Evolutionary conservation across 257 asterid species (phyloP), one percentile per base, ranked within the genome.

Genomic region (Jasminum sambac): DNA sequence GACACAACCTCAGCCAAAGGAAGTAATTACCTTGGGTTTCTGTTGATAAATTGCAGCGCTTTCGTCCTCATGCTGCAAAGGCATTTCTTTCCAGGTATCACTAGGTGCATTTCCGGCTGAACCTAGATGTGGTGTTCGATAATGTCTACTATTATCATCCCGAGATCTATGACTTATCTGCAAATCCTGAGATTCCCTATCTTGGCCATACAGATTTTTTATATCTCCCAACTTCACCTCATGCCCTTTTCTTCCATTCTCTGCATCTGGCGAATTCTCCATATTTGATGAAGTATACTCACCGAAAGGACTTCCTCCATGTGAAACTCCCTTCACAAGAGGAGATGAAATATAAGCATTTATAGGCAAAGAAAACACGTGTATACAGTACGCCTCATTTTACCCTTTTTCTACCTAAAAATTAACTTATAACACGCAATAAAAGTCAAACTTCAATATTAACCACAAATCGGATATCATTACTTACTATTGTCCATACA

Each of bases 251-350:
- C 78, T 85, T 63, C 84, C 88, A 61, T 64, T 67, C 37, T 83
- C 81, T 11, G 80, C 72, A 76, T 76, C 88, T n/a, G 75, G 83
- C 59, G 92, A 85, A 76, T 83, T 83, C 79, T 83, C 97, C 70
- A 85, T 78, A 75, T 89, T 85, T 72, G 90, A 80, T 43, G 95
- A 86, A 73, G 84, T 81, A 74, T 89, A 91, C 78, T 81, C 96
- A 8, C 84, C 90, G 69, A 83, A 85, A 52, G 90, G 95, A 78
- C 97, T 94, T 71, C 79, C 90, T 57, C 79, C 85, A 52, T 75
- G 89, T 11, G 89, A 83, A 61, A 68, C 72, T 63, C 84, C 91
- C 98, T 86, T 79, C 70, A 76, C 34, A 74, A 79, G 39, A 64
- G 19, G 79, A 79, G 16, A 80, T 77, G 23, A 52, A 72, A 34